Base-by-base conservation (phyloP, 169 alveolate species). In the Plasmodium berghei region DNA sequence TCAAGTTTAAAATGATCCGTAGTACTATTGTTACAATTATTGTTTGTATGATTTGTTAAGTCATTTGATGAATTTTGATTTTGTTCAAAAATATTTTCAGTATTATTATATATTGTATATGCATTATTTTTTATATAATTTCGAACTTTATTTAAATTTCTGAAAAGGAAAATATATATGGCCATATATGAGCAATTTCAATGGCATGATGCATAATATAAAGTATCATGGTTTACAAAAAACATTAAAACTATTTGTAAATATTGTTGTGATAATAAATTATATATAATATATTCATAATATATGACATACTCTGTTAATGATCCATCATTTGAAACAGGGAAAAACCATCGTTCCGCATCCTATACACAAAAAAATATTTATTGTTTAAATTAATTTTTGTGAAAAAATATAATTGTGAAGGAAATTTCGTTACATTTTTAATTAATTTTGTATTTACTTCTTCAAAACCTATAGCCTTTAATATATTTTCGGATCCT, bases 281-380 rank as follows among this genome's bases (percentile, higher is more conserved):
- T 3, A 34, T 2, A 34, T 34, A 34, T 34, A 3, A 34, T 34
- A 34, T 34, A 8, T 3, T 34, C 42, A 34, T 34, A 34, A 34
- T 34, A 34, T 34, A 9, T 45, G 10, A 22, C 24, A 20, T 74
- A 74, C 88, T 67, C 46, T 46, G 67, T 12, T 56, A 74, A 66
- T 66, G 73, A 62, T 24, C 20, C 34, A 56, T 74, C 88, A 12
- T 74, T 74, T 66, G 73, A 28, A 28, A 74, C 73, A 9, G 88
- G 88, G 46, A 74, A 74, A 69, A 74, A 74, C 88, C 88, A 74
- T 74, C 49, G 62, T 46, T 74, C 88, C 18, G 42, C 74, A 24
- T 74, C 75, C 88, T 74, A 62, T 24, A 74, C 49, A 61, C 46
- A 40, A 9, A 62, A 40, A 42, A 14, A 40, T n/a, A 73, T 42